Percentiles rank a stretch among this genome's conserved stretches.
phyloP scores from a whole-genome alignment of 148 eudicot species.

The Cornus controversa region DNA sequence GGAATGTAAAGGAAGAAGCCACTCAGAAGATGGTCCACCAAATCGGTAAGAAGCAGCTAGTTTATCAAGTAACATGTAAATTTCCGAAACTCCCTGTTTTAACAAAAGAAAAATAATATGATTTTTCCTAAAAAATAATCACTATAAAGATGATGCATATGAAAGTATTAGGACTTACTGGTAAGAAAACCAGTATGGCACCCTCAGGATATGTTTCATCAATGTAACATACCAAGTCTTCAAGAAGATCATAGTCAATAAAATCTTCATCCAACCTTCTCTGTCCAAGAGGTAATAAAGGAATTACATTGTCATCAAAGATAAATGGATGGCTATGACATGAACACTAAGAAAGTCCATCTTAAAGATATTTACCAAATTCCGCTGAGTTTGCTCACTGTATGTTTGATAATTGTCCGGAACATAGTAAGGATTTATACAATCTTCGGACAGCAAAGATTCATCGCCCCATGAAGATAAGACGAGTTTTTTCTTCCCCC shows the following conservation, averaged over 20 bases:
- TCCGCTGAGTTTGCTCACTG: slow-evolving; percentile 76
- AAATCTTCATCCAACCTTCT: slow-evolving; percentile 85
- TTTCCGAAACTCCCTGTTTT: slow-evolving; percentile 86
- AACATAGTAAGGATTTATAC: slow-evolving; percentile 62
- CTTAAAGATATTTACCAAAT: slow-evolving; percentile 56
- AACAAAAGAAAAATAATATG: neutral
- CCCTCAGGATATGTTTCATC: slow-evolving; percentile 86
- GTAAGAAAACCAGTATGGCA: slow-evolving; percentile 88
- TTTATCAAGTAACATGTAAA: slow-evolving; percentile 65
- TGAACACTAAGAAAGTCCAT: slow-evolving; percentile 3
- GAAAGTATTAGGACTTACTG: slow-evolving; percentile 45
- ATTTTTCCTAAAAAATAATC: neutral
- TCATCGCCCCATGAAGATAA: slow-evolving; percentile 90
- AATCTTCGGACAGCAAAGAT: slow-evolving; percentile 67
- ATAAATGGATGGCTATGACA: neutral
- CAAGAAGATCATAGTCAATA: slow-evolving; percentile 96
- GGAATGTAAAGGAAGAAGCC: slow-evolving; percentile 94
- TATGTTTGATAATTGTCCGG: slow-evolving; percentile 60
- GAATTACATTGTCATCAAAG: neutral
- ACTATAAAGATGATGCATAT: neutral
- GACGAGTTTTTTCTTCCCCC: slow-evolving; percentile 86
- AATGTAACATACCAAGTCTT: slow-evolving; percentile 85
- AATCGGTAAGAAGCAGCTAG: slow-evolving; percentile 76
- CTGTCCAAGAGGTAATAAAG: slow-evolving; percentile 37
- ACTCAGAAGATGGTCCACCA: slow-evolving; percentile 80